Percentiles rank a stretch among this genome's conserved stretches.
Evolutionary conservation across 805 yeast genomes (phyloP).

Genomic region (Ogataea saltuana): DNA sequence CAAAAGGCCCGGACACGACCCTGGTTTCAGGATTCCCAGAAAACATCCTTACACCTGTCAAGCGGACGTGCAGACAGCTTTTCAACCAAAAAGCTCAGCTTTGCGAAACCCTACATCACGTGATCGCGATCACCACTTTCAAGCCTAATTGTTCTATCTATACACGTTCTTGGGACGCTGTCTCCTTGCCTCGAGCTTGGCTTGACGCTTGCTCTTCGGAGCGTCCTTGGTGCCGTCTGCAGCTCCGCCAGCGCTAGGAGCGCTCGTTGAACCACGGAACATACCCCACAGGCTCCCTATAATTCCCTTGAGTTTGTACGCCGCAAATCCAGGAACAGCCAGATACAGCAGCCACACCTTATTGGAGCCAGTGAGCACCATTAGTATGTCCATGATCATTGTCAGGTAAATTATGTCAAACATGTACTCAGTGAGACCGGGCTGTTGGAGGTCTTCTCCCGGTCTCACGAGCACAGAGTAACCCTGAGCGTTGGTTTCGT

Average conservation of each 20-base stretch:
- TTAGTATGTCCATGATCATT: conserved; percentile 54
- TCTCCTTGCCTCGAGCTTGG: conserved; percentile 9
- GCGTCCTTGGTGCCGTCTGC: not conserved
- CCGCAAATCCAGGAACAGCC: conserved; percentile 54
- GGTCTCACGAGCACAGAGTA: conserved; percentile 44
- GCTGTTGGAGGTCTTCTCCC: conserved; percentile 62
- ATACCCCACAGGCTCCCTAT: conserved; percentile 31
- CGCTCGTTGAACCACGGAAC: conserved; percentile 20
- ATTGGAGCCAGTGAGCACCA: conserved; percentile 54
- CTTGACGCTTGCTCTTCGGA: conserved; percentile 7
- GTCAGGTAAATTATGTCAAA: conserved; percentile 71
- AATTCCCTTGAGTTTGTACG: conserved; percentile 46
- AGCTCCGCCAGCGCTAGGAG: conserved; percentile 11
- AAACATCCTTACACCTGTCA: conserved; percentile 11
- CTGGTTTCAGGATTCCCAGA: no score
- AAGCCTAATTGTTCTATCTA: no score
- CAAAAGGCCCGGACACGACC: no score
- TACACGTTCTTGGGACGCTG: conserved; percentile 21
- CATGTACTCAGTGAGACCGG: conserved; percentile 71
- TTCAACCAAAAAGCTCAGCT: not conserved
- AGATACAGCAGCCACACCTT: conserved; percentile 58
- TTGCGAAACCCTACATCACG: not conserved
- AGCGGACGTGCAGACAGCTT: no score
- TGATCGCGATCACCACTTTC: not conserved
- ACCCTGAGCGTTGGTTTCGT: conserved; percentile 39